Percentiles rank a stretch among this genome's conserved stretches.
Evolutionary conservation across 2,329 filamentous ascomycete species (phyloP).

Genomic region (Diaporthe eres): DNA sequence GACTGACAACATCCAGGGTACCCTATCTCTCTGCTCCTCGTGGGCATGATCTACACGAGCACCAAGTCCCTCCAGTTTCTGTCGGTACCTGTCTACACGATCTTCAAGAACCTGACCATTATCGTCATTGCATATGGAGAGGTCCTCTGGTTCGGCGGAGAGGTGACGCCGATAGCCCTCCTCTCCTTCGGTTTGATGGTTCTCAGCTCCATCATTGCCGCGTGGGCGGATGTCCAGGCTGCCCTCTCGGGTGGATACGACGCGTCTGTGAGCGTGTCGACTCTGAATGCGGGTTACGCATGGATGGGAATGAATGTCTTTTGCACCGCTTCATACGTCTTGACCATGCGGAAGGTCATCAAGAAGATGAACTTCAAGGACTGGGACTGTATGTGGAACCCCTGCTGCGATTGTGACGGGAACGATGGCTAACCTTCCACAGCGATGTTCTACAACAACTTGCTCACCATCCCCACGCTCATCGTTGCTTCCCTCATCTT

Average conservation of each 20-base stretch:
- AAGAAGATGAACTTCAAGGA: conserved; percentile 99
- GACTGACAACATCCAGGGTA: conserved; percentile 76
- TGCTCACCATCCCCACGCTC: conserved; percentile 94
- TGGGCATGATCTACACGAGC: conserved; percentile 99
- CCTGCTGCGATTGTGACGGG: conserved; percentile 26
- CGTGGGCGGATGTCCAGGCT: conserved; percentile 96
- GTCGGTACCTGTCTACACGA: conserved; percentile 98
- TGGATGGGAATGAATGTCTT: conserved; percentile 99
- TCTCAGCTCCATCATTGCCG: conserved; percentile 91
- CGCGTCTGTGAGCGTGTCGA: conserved; percentile 79
- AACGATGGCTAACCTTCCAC: conserved; percentile 44
- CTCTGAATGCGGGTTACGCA: conserved; percentile 92
- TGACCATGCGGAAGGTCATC: conserved; percentile 98
- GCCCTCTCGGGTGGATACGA: conserved; percentile 76
- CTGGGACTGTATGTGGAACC: conserved; percentile 87
- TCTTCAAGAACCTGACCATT: conserved; percentile 99
- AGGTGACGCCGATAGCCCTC: conserved; percentile 87
- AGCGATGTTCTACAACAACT: conserved; percentile 99
- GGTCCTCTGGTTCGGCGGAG: conserved; percentile 97
- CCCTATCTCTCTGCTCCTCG: conserved; percentile 93
- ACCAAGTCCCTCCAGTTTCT: conserved; percentile 97
- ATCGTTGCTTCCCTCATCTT: conserved; percentile 83
- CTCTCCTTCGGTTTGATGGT: conserved; percentile 98
- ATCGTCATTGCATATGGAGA: conserved; percentile 99
- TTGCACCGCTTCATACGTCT: conserved; percentile 89